phyloP scores from a whole-genome alignment of 176 grass and related monocot genomes.

The Aegilops speltoides region DNA sequence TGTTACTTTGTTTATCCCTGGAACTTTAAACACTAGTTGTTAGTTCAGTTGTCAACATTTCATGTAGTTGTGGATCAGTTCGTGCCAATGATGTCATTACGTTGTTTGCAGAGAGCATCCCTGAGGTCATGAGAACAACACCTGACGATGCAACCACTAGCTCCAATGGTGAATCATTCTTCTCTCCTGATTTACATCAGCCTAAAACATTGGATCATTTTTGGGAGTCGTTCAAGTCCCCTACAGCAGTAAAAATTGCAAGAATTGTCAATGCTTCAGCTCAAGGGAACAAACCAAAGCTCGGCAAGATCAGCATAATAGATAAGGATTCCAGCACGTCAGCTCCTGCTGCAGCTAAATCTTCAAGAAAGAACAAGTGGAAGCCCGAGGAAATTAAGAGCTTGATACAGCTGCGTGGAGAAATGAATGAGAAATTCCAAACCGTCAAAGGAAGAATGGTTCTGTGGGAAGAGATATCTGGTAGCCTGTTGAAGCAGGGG shows the following conservation, averaged over 20 bases:
- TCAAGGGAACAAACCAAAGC: conserved; percentile 49
- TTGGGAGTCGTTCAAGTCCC: conserved; percentile 61
- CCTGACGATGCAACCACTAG: conserved; percentile 48
- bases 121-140: conserved; percentile 28
- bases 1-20: neutral
- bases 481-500: conserved; percentile 62
- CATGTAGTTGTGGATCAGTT: neutral
- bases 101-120: conserved; percentile 33
- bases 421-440: conserved; percentile 82
- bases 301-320: conserved; percentile 41
- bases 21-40: conserved; percentile 24
- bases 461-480: conserved; percentile 92
- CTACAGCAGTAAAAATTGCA: conserved; percentile 54
- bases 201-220: conserved; percentile 63
- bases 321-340: conserved; percentile 26
- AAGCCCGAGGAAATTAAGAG: conserved; percentile 88
- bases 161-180: conserved; percentile 45
- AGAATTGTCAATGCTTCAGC: conserved; percentile 47
- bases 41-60: conserved; percentile 8
- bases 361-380: conserved; percentile 82
- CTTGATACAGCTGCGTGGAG: conserved; percentile 73
- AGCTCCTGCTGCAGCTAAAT: conserved; percentile 46
- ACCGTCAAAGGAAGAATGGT: conserved; percentile 86
- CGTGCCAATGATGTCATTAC: conserved; percentile 11
- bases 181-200: conserved; percentile 55